These are phyloP conservation scores for Solanum hybrid DNA, from an alignment of 305 asterid genomes.

Conservation along the genomic window DNA sequence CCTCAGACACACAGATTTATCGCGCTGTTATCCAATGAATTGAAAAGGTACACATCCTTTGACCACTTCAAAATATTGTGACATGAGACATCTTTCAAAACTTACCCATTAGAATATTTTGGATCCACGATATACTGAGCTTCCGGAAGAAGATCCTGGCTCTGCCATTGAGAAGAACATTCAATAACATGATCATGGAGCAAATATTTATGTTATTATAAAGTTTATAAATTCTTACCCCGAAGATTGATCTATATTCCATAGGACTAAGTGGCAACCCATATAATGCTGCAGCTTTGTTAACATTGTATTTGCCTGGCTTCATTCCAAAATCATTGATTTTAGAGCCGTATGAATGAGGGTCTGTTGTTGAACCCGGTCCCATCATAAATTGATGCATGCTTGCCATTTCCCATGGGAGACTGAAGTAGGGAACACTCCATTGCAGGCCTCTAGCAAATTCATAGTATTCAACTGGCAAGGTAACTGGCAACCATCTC, in stretches of 20 bases:
- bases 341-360: constrained; percentile 25
- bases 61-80: background rate
- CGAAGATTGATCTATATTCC: constrained; percentile 71
- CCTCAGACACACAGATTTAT: background rate
- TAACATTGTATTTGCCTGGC: constrained; percentile 26
- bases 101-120: constrained; percentile 71
- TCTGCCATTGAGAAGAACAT: constrained; percentile 35
- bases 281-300: constrained; percentile 28
- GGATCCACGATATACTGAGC: constrained; percentile 71
- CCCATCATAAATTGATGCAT: constrained; percentile 34
- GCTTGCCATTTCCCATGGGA: constrained; percentile 70
- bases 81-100: background rate
- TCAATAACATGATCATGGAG: constrained; percentile 9
- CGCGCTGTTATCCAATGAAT: background rate
- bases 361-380: constrained; percentile 42
- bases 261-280: constrained; percentile 69
- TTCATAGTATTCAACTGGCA: constrained; percentile 81
- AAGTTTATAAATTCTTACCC: constrained; percentile 30
- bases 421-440: constrained; percentile 82
- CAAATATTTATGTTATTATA: background rate
- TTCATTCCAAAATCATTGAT: constrained; percentile 28
- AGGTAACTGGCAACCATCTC: constrained; percentile 64
- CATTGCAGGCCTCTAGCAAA: constrained; percentile 73
- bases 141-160: constrained; percentile 53
- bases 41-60: background rate